These are phyloP conservation scores for Aspergillus proliferans DNA, from an alignment of 2,329 filamentous ascomycete species.

Conservation along the genomic window DNA sequence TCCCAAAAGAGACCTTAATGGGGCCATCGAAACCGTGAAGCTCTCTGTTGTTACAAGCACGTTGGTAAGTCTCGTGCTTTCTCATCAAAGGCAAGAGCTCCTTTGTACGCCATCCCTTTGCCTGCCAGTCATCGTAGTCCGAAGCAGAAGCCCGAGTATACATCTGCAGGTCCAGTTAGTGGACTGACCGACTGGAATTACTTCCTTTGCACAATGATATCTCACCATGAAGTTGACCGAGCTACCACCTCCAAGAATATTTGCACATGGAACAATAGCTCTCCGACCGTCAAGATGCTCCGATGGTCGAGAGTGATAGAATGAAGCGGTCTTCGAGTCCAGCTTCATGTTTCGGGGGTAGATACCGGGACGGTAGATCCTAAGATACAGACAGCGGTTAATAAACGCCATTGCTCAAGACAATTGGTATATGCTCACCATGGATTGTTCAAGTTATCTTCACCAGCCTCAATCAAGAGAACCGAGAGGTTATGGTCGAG, in stretches of 20 bases:
- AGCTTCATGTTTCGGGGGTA: constrained; percentile 75
- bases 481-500: constrained; percentile 68
- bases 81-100: constrained; percentile 70
- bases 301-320: constrained; percentile 71
- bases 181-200: too few species aligned
- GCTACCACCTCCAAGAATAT: constrained; percentile 65
- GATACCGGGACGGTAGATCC: constrained; percentile 68
- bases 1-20: constrained; percentile 76
- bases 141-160: constrained; percentile 66
- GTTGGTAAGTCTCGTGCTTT: constrained; percentile 75
- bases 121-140: constrained; percentile 72
- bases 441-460: constrained; percentile 70
- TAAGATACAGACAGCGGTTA: constrained; percentile 10
- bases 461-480: constrained; percentile 64
- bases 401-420: background rate
- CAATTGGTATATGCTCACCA: constrained; percentile 36
- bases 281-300: constrained; percentile 65
- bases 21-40: constrained; percentile 72
- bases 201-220: background rate
- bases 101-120: constrained; percentile 72
- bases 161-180: constrained; percentile 45
- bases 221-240: constrained; percentile 71
- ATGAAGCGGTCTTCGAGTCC: constrained; percentile 74
- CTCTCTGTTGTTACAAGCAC: constrained; percentile 54
- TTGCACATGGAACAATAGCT: constrained; percentile 68